Evolutionary conservation across 2,329 filamentous ascomycete genomes (phyloP), one percentile per base, ranked within the genome.

Genomic region (Fusarium chaquense): DNA sequence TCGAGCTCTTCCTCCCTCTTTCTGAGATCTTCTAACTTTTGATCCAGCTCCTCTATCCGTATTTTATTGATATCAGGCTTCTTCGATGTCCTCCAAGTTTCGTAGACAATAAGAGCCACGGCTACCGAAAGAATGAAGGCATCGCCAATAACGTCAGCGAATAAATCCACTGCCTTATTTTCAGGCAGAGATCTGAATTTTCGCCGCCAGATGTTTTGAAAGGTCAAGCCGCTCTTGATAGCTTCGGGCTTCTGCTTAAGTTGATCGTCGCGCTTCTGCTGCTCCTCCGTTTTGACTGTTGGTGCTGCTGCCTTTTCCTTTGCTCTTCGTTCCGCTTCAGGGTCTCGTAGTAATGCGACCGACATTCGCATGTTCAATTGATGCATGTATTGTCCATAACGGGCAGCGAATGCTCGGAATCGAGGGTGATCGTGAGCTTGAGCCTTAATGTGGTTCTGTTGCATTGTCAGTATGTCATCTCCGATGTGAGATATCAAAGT

Each of bases 331-430:
- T 89, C 87, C 20, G 87, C 86, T 32, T 86, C 84, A 40, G 80
- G 78, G 59, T 91, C 87, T 65, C 88, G 84, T 38, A 91, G 76
- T 6, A 88, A 74, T 4, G 87, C 85, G 6, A 91, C 89, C 16
- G 85, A 86, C 72, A 89, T 76, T 53, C 87, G 84, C 89, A 91
- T 91, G 73, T 90, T 91, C 55, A 91, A 78, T 78, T 91, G 89
- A 74, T 91, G 89, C 72, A 91, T 89, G 12, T 81, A 78, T 75
- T 91, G 89, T 62, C 89, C 89, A 75, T 90, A 89, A 62, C 80
- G 82, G 45, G 88, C 88, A 44, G 89, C 89, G 67, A 90, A 86
- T 8, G 78, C 78, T 59, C 89, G 87, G 76, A 91, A 90, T 45
- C 83, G 80, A 3, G 85, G 83, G 72, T 91, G 89, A 44, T 90